phyloP scores from a whole-genome alignment of 2,329 filamentous ascomycete species.

The Dryadomyces quercus-mongolicae region DNA sequence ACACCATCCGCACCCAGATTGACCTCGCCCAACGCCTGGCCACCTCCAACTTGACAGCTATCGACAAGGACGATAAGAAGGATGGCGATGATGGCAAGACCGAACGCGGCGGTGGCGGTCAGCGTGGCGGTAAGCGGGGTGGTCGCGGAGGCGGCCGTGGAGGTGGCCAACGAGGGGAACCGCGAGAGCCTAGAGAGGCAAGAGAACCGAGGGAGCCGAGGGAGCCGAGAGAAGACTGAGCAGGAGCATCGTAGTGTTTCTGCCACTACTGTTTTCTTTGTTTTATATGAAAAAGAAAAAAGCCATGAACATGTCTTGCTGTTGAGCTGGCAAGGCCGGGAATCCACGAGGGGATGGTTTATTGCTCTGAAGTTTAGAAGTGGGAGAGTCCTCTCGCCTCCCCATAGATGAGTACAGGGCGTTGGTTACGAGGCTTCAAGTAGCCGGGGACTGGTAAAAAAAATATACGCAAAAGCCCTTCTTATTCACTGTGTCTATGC shows the following conservation, averaged over 20 bases:
- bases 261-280: not conserved
- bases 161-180: slow-evolving; percentile 36
- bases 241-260: not conserved
- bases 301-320: not conserved
- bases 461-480: not conserved
- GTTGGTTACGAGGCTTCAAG: not conserved
- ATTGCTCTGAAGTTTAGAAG: not conserved
- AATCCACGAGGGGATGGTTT: not conserved
- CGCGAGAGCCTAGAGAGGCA: slow-evolving; percentile 34
- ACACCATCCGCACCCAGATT: slow-evolving; percentile 98
- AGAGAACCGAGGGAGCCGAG: slow-evolving; percentile 6
- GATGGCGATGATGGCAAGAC: slow-evolving; percentile 25
- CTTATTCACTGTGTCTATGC: not conserved
- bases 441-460: not conserved
- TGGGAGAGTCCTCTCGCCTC: not conserved
- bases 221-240: slow-evolving; percentile 13
- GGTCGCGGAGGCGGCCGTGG: slow-evolving; percentile 28
- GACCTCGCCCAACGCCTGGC: slow-evolving; percentile 92
- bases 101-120: slow-evolving; percentile 29
- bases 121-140: slow-evolving; percentile 22
- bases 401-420: not conserved
- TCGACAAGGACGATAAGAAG: slow-evolving; percentile 28
- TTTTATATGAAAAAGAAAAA: slow-evolving; percentile 1
- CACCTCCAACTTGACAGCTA: slow-evolving; percentile 49
- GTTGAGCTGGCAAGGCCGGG: not conserved